A percentile compares a stretch with the other conserved stretches of the same genome.
Evolutionary conservation across 306 rosid species (phyloP).

Genomic region (Argentina anserina): DNA sequence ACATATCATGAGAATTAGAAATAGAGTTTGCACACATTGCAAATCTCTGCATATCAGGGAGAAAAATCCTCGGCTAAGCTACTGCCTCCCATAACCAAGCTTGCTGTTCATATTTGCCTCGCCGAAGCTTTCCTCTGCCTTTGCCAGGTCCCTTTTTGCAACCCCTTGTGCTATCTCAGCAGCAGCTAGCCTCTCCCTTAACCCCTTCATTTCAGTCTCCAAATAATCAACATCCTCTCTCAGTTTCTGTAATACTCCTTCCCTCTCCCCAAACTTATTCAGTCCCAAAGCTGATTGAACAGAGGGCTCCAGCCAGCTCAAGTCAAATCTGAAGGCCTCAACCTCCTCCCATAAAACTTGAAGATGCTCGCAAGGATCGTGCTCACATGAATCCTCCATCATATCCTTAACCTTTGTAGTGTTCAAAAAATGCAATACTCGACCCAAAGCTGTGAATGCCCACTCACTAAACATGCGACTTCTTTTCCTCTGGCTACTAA

Average conservation of each 20-base stretch:
- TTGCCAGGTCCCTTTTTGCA: background rate
- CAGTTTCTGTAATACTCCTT: background rate
- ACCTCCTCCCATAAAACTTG: constrained; percentile 12
- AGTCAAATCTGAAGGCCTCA: background rate
- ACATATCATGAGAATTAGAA: background rate
- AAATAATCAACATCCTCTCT: background rate
- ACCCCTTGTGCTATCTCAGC: background rate
- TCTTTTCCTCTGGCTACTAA: background rate
- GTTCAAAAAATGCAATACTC: constrained; percentile 4
- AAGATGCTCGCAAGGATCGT: background rate
- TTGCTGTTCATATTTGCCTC: constrained; percentile 2
- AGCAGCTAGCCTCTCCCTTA: background rate
- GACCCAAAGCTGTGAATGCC: constrained; percentile 17
- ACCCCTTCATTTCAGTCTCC: constrained; percentile 8
- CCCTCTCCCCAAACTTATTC: constrained; percentile 5
- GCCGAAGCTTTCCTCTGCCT: background rate
- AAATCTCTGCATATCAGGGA: background rate
- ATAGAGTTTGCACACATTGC: background rate
- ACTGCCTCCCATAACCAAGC: background rate
- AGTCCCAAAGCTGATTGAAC: constrained; percentile 5
- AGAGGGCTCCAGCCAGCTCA: constrained; percentile 9
- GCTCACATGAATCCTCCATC: background rate
- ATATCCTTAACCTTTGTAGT: constrained; percentile 6
- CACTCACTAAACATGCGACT: constrained; percentile 12
- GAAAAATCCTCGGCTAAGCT: background rate